Conservation (phyloP, 108 stramenopile species). For the Nannochloropsis salina region DNA sequence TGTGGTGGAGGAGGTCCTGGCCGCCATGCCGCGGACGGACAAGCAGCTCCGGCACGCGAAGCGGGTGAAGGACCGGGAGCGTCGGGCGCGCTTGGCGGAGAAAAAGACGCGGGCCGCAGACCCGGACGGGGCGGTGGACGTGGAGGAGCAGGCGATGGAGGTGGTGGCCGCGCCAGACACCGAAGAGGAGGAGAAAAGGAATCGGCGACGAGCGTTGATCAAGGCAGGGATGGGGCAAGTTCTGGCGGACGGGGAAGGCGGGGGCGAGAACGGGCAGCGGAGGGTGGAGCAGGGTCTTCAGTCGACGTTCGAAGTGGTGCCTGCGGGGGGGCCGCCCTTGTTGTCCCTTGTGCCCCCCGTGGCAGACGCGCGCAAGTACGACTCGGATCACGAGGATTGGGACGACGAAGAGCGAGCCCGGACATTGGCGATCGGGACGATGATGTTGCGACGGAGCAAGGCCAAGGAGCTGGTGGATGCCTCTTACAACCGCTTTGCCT, state of each 20-base stretch:
- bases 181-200: conserved; percentile 32
- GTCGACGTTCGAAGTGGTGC: conserved; percentile 44
- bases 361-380: conserved; percentile 76
- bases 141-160: conserved; percentile 9
- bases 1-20: not conserved
- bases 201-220: conserved; percentile 64
- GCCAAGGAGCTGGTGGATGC: conserved; percentile 93
- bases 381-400: conserved; percentile 89
- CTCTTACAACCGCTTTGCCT: conserved; percentile 96
- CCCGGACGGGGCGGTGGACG: conserved; percentile 20
- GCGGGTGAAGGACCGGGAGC: conserved; percentile 73
- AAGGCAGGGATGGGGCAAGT: conserved; percentile 27
- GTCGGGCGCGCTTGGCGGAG: conserved; percentile 71
- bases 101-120: conserved; percentile 54
- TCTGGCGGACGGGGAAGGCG: not conserved
- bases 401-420: conserved; percentile 90
- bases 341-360: conserved; percentile 53
- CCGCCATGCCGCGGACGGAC: conserved; percentile 89
- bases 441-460: conserved; percentile 89
- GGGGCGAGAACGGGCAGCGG: not conserved
- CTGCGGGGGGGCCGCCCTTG: conserved; percentile 21
- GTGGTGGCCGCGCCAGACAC: not conserved
- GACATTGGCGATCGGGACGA: conserved; percentile 87
- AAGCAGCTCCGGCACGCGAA: conserved; percentile 91
- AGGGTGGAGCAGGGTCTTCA: conserved; percentile 24